Evolutionary conservation across 2,329 filamentous ascomycete genomes (phyloP), one percentile per base, ranked within the genome.

Genomic region (Ceratocystis huliohia): DNA sequence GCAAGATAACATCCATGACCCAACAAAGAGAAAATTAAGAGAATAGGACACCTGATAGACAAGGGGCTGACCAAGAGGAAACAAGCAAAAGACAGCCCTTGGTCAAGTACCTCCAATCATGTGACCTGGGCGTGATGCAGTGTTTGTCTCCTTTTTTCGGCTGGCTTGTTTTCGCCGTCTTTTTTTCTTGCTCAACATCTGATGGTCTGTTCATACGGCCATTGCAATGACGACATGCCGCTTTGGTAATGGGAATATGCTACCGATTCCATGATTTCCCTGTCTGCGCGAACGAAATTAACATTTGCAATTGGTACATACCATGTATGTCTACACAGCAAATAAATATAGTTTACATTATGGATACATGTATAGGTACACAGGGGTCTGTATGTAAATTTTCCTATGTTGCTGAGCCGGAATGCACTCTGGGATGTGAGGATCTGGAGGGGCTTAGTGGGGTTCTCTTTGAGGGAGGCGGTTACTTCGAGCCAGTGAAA

Each of bases 81-180:
- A 17, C 13, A 7, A 48, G 46, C 4, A 50, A n/a, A 50, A 20
- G 46, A 22, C 46, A 57, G 8, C 30, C 66, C 53, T 50, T 62
- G 63, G 45, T 22, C 45, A 48, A 22, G 62, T 44, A 7, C 59
- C 10, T n/a, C 8, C 33, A 20, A 20, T 46, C 44, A 62, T 41
- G 59, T 62, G 59, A 62, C 30, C 33, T 62, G 2, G 22, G 30
- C 44, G 25, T 62, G 8, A 62, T 57, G 53, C 53, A 33, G 53
- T 33, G 13, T 57, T 30, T 6, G 17, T 28, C 20, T 13, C 53
- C 22, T 30, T 57, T 13, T 25, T 22, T 28, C 17, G 17, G 15
- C 13, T 57, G 25, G 8, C 25, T 8, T 15, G 10, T 13, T 10
- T 15, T 6, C 25, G 22, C 8, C 8, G 50, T 17, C 10, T 17